Base-by-base conservation (phyloP, 2,329 filamentous ascomycete species). In the Laburnicola sp. region DNA sequence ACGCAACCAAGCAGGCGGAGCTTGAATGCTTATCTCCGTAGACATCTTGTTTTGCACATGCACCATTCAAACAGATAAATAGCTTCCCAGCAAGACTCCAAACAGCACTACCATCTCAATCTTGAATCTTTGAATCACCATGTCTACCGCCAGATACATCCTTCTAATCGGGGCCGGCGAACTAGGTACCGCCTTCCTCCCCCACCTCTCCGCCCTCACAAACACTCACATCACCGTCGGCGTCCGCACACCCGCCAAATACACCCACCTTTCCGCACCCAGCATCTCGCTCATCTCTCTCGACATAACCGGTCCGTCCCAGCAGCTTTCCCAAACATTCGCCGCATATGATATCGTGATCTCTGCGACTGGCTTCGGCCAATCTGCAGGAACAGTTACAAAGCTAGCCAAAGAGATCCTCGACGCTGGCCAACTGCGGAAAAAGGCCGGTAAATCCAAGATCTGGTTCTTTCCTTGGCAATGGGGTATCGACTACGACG, bases 401-500 rank as follows among this genome's bases (percentile, higher is more conserved):
- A 86, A 86, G 59, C 72, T 89, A 16, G 71, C 81, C 0, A 62
- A 74, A 8, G 85, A 86, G 0, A 81, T 79, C 0, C 69, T 89
- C 0, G 66, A 70, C 8, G 83, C 81, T 0, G 69, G 73, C 0
- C 77, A 80, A 0, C 58, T 70, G 10, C 73, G 81, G 0, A 53
- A 51, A 25, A 32, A 50, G 6, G 43, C 39, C 0, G 54, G 53
- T 0, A 37, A 57, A 9, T 32, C 23, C 0, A 56, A 35, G 7
- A 3, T 66, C 2, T 67, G 66, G 63, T 89, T 80, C 63, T 78
- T 89, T 16, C 86, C 87, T 0, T 90, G 87, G 87, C 86, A 90
- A 67, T 89, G 86, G 65, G 87, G 87, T 0, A 82, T 88, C 23
- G 84, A 90, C 64, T 90, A 89, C 69, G 86, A 89, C 50, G 65